A percentile compares a stretch with the other conserved stretches of the same genome.
These are phyloP conservation scores for Artemisia princeps DNA, from an alignment of 140 eudicot genomes.

Conservation along the genomic window DNA sequence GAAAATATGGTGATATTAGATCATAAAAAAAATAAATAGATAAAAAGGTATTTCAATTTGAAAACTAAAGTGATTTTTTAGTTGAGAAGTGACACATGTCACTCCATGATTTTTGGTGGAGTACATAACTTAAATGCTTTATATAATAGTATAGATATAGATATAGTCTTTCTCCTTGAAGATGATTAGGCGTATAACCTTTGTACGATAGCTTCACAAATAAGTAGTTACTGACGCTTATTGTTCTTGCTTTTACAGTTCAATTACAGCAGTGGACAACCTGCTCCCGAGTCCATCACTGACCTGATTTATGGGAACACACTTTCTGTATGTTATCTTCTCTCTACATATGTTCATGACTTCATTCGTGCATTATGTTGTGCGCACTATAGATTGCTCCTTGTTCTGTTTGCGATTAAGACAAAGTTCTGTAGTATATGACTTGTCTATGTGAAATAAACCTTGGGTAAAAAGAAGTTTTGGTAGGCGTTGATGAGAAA, in stretches of 20 bases:
- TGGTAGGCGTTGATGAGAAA: slow-evolving; percentile 8
- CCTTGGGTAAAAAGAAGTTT: neutral
- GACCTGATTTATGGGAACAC: slow-evolving; percentile 93
- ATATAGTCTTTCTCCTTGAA: slow-evolving; percentile 5
- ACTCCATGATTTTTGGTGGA: too few species aligned
- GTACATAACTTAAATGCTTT: too few species aligned
- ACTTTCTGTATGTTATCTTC: slow-evolving; percentile 67
- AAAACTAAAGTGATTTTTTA: too few species aligned
- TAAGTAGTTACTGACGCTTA: slow-evolving; percentile 16
- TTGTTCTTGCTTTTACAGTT: slow-evolving; percentile 46
- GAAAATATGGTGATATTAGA: too few species aligned
- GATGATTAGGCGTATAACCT: neutral
- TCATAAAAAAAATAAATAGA: too few species aligned
- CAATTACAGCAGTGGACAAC: slow-evolving; percentile 99
- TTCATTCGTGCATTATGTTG: slow-evolving; percentile 2
- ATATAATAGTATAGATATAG: too few species aligned
- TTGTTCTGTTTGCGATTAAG: slow-evolving; percentile 9
- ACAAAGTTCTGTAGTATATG: slow-evolving; percentile 3
- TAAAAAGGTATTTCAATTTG: too few species aligned
- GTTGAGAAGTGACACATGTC: too few species aligned
- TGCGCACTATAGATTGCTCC: neutral
- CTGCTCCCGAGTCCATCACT: slow-evolving; percentile 96
- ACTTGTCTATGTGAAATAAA: slow-evolving; percentile 4
- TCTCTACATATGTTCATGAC: slow-evolving; percentile 1
- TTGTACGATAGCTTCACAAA: neutral